Evolutionary conservation across 1,284 basidiomycete genomes (phyloP).

Genomic region (Trichosporon asahii): DNA sequence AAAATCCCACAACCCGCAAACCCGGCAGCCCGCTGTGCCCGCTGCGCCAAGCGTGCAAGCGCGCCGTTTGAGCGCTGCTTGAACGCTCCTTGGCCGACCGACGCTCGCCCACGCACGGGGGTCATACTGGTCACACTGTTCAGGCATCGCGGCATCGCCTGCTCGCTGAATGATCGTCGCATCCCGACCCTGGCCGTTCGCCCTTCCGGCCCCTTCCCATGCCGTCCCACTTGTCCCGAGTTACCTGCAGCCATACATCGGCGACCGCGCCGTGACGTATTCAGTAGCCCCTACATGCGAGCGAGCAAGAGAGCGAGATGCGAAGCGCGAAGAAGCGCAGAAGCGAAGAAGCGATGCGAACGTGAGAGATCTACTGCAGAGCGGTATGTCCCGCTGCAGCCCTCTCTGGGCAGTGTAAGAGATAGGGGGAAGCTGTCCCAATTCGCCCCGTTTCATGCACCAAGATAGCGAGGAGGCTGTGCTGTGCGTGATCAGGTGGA

Average conservation of each 20-base stretch:
- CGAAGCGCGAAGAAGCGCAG: neutral
- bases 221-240: neutral
- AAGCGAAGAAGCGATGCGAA: neutral
- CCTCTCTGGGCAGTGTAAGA: neutral
- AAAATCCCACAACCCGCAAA: too few species aligned
- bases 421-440: too few species aligned
- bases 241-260: neutral
- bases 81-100: too few species aligned
- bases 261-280: neutral
- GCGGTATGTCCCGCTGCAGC: neutral
- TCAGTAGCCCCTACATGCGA: neutral
- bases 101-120: neutral
- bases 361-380: too few species aligned
- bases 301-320: neutral
- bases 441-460: neutral
- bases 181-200: neutral
- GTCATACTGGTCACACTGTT: too few species aligned
- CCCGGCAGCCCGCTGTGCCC: too few species aligned
- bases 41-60: too few species aligned
- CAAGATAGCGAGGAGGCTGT: too few species aligned
- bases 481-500: too few species aligned
- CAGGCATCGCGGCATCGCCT: too few species aligned
- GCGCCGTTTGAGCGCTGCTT: neutral
- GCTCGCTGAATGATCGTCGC: neutral
- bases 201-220: neutral